A percentile compares a stretch with the other conserved stretches of the same genome.
Evolutionary conservation across 2,329 filamentous ascomycete genomes (phyloP).

Genomic region (Xylariaceae sp.): DNA sequence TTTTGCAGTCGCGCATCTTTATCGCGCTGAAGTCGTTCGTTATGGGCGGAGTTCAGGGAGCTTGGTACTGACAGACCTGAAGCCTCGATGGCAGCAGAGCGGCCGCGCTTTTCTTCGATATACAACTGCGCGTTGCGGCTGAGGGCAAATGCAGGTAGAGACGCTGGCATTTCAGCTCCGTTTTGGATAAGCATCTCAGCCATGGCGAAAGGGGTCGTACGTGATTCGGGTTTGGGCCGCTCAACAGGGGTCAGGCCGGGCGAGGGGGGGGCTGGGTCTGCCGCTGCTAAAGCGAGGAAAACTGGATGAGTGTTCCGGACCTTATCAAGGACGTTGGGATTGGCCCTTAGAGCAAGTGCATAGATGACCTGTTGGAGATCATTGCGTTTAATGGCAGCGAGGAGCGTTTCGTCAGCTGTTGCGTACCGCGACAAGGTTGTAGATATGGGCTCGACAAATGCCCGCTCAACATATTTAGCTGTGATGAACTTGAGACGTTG

Average conservation of each 20-base stretch:
- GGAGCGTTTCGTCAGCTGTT: constrained; percentile 78
- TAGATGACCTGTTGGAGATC: constrained; percentile 93
- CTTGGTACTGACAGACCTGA: constrained; percentile 50
- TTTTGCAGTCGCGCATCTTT: constrained; percentile 68
- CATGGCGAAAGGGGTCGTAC: constrained; percentile 71
- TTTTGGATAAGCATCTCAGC: constrained; percentile 92
- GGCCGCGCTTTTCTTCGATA: constrained; percentile 69
- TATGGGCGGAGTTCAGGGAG: constrained; percentile 36
- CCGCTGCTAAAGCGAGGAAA: constrained; percentile 86
- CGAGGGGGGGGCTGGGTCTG: constrained; percentile 78
- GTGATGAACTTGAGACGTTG: constrained; percentile 94
- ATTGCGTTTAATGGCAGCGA: constrained; percentile 93
- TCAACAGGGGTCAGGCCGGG: constrained; percentile 40
- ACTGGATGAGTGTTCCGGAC: constrained; percentile 84
- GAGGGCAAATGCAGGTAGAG: constrained; percentile 76
- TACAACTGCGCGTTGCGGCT: constrained; percentile 77
- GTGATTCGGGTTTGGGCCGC: constrained; percentile 43
- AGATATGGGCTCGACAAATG: constrained; percentile 75
- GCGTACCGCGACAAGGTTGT: constrained; percentile 69
- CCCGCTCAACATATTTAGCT: constrained; percentile 82
- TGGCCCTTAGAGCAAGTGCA: constrained; percentile 78
- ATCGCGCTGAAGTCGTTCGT: constrained; percentile 55
- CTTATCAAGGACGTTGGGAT: constrained; percentile 80
- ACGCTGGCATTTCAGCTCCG: constrained; percentile 76
- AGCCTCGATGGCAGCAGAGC: constrained; percentile 41